Percentiles rank a stretch among this genome's conserved stretches.
phyloP scores from a whole-genome alignment of 1,284 basidiomycete species.

The Cryptococcus sp. region DNA sequence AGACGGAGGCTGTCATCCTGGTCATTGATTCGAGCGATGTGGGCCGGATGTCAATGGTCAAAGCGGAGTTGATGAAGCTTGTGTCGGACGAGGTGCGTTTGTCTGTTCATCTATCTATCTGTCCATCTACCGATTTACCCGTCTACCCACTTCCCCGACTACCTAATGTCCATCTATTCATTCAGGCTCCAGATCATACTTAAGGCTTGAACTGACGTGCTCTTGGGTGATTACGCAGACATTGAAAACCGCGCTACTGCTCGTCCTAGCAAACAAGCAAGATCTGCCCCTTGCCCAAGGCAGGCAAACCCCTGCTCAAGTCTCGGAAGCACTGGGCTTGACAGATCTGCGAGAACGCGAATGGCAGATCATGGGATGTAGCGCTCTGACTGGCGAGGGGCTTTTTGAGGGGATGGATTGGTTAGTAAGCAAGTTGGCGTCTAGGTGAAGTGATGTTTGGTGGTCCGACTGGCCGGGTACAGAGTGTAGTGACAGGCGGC shows the following conservation, averaged over 20 bases:
- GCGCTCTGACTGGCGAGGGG: slow-evolving; percentile 53
- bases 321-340: slow-evolving; percentile 55
- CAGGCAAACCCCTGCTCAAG: slow-evolving; percentile 55
- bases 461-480: neutral
- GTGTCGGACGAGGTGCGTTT: slow-evolving; percentile 46
- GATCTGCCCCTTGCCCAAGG: slow-evolving; percentile 53
- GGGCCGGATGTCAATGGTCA: slow-evolving; percentile 53
- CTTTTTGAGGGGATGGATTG: slow-evolving; percentile 53
- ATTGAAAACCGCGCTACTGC: slow-evolving; percentile 51
- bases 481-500: neutral
- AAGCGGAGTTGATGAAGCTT: slow-evolving; percentile 54
- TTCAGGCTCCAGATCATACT: neutral
- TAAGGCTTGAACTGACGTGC: neutral
- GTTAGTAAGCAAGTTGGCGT: slow-evolving; percentile 46
- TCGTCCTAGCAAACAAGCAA: slow-evolving; percentile 59
- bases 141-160: too few relatives aligned
- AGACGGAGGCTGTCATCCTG: slow-evolving; percentile 56
- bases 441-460: slow-evolving; percentile 7
- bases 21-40: slow-evolving; percentile 58
- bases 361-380: slow-evolving; percentile 60
- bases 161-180: neutral
- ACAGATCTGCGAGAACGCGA: slow-evolving; percentile 56
- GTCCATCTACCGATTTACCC: neutral
- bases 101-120: neutral
- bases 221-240: slow-evolving; percentile 28